phyloP scores from a whole-genome alignment of 371 early-diverging fungal species.

The Circinella umbellata region DNA sequence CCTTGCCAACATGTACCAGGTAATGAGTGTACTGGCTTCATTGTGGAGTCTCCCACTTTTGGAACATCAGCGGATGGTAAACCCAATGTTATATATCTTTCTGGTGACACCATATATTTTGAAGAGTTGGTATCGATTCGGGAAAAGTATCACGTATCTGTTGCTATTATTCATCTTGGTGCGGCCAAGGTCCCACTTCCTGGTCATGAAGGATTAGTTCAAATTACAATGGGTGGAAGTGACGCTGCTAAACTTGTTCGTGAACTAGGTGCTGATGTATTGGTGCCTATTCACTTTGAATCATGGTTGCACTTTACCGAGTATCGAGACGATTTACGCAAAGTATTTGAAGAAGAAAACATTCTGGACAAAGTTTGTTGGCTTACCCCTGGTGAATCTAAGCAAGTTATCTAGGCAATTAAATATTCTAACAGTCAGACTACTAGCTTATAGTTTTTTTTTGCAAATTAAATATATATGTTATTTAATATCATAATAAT shows the following conservation, averaged over 20 bases:
- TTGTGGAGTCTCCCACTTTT: neutral
- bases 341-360: slow-evolving; percentile 3
- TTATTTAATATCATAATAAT: no score
- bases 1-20: slow-evolving; percentile 7
- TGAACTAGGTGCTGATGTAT: neutral
- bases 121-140: neutral
- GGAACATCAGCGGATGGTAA: slow-evolving; percentile 1
- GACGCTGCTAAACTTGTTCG: slow-evolving; percentile 4
- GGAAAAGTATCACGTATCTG: slow-evolving; percentile 7
- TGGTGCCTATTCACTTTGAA: slow-evolving; percentile 4
- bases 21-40: slow-evolving; percentile 5
- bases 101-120: slow-evolving; percentile 4
- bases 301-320: slow-evolving; percentile 11
- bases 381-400: slow-evolving; percentile 3
- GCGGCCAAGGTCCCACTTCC: neutral
- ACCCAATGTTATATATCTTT: slow-evolving; percentile 3
- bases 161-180: slow-evolving; percentile 6
- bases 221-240: slow-evolving; percentile 6
- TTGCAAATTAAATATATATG: no score
- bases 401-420: neutral
- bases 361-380: neutral
- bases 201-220: neutral
- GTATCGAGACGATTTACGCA: neutral
- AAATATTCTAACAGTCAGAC: no score
- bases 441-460: no score